Base-by-base conservation (phyloP, 257 asterid species). In the Eucommia ulmoides region DNA sequence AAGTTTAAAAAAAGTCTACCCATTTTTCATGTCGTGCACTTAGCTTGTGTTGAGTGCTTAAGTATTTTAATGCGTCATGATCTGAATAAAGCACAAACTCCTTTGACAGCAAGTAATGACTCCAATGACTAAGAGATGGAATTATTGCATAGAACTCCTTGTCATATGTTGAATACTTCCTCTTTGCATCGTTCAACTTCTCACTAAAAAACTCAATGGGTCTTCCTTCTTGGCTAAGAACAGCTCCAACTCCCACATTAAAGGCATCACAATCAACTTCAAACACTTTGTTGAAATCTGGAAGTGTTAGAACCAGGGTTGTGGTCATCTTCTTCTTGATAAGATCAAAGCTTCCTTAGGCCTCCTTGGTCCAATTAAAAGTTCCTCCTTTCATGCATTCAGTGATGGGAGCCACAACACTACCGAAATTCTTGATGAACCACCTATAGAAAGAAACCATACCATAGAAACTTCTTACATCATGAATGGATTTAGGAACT, bases 221-320 rank as follows among this genome's bases (percentile, higher is more conserved):
- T 2, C 21, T 17, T 0, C 53, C 1, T 12, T 47, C 47, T 46
- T 45, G 53, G 7, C 49, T 23, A 2, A 58, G 21, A 8, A 58
- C 29, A 1, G 21, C 64, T 1, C 42, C 57, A 22, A 50, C 41
- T 19, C 64, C 29, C 1, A 58, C 45, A 9, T 41, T 24, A 1
- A 29, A 50, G 6, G 56, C 56, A 58, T 58, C 57, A 41, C 29
- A 58, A 38, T 51, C 24, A 1, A 50, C 26, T 18, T 58, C 58
- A 50, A 58, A 58, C 9, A 50, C 3, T 15, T 56, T 48, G 7
- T 18, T 20, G 33, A 29, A 48, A 3, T 22, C 33, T 38, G 41
- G 51, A 3, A 54, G 33, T 0, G 17, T 14, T 1, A 54, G 3
- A 10, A 54, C 21, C 9, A 22, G 29, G 9, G 50, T 22, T 15